Evolutionary conservation across 148 eudicot genomes (phyloP), one percentile per base, ranked within the genome.

Genomic region (Fagopyrum tataricum): DNA sequence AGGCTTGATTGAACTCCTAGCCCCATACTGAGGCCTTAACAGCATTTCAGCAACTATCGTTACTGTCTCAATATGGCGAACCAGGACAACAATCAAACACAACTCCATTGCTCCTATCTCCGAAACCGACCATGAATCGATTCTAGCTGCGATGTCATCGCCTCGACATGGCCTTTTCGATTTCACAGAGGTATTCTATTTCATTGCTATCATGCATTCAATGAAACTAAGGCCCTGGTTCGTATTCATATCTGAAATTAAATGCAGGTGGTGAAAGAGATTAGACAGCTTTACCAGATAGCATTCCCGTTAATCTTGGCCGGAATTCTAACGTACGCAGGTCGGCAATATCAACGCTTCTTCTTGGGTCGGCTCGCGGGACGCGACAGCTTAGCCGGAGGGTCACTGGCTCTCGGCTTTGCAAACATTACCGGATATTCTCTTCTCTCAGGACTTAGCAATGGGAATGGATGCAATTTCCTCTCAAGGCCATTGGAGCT

Each of bases 371-470:
- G 79, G n/a, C n/a, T 12, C 69, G 89, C 10, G 95, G 97, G 15
- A 85, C 85, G 37, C n/a, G 81, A 83, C 0, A 83, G 82, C 4
- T 47, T 89, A 14, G 92, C 97, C 0, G 92, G 95, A 0, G 95
- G 97, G 0, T 84, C 92, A 2, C 81, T 91, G 0, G 81, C 95
- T n/a, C 81, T 80, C 1, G 89, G 90, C 21, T 79, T 89, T 0
- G 97, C 95, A 26, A 91, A 91, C 82, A 89, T 91, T 51, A 83
- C 90, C 0, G 95, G 95, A 73, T 89, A 83, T 85, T 91, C 97
- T 0, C 76, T 89, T 62, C 77, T 89, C 15, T 82, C 87, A 0
- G 93, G 90, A 37, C 79, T 89, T 89, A 0, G 88, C 97, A 71
- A 81, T 85, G 83, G 95, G 97, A 41, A 89, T 88, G 89, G 97